Evolutionary conservation across 352 stramenopile species (phyloP).

Genomic region (Aphanomyces invadans): DNA sequence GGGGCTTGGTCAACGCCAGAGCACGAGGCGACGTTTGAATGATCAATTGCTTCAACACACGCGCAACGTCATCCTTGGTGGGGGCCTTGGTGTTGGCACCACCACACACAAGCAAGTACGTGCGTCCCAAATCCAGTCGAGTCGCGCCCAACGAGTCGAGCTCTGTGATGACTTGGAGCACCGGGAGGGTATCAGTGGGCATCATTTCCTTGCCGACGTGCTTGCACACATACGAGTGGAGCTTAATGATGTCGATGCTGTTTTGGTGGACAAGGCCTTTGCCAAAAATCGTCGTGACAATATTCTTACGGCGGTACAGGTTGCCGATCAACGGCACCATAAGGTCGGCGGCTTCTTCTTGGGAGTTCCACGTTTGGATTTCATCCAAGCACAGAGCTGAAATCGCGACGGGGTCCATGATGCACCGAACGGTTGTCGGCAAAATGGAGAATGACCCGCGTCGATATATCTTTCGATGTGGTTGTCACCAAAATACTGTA

Average conservation of each 20-base stretch:
- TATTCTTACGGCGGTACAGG: slow-evolving; percentile 77
- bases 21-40: background rate
- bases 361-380: slow-evolving; percentile 65
- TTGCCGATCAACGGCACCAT: slow-evolving; percentile 78
- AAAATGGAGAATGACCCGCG: slow-evolving; percentile 15
- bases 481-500: no score
- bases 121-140: slow-evolving; percentile 72
- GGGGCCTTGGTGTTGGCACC: slow-evolving; percentile 38
- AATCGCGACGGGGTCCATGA: slow-evolving; percentile 17
- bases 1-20: slow-evolving; percentile 44
- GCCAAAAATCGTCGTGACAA: slow-evolving; percentile 75
- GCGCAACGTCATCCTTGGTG: slow-evolving; percentile 14
- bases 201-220: slow-evolving; percentile 74
- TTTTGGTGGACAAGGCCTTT: slow-evolving; percentile 82
- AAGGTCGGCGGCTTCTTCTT: slow-evolving; percentile 73
- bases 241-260: slow-evolving; percentile 75
- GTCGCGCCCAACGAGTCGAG: slow-evolving; percentile 52
- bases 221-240: slow-evolving; percentile 78
- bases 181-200: slow-evolving; percentile 61
- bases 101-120: slow-evolving; percentile 46
- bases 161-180: slow-evolving; percentile 49
- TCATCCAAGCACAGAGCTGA: slow-evolving; percentile 31
- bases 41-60: slow-evolving; percentile 3
- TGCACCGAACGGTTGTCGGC: background rate
- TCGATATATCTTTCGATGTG: no score